These are phyloP conservation scores for Allantophomopsis lycopodina DNA, from an alignment of 2,329 filamentous ascomycete species.

Conservation along the genomic window DNA sequence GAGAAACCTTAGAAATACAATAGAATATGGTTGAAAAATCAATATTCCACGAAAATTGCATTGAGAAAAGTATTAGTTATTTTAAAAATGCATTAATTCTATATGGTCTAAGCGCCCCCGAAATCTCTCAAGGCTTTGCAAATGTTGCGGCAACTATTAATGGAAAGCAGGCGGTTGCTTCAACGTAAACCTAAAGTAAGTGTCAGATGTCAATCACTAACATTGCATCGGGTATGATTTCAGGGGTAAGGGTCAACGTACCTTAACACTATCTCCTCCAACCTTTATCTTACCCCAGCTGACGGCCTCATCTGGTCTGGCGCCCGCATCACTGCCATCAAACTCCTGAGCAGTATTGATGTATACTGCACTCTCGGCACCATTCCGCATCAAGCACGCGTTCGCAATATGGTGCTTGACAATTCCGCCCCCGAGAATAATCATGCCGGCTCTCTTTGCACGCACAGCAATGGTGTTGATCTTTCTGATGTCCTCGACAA, in stretches of 20 bases:
- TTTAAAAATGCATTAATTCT: no score
- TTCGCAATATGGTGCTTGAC: slow-evolving; percentile 99
- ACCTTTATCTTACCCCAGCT: slow-evolving; percentile 98
- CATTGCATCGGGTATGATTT: slow-evolving; percentile 1
- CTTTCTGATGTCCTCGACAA: slow-evolving; percentile 82
- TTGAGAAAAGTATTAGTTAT: no score
- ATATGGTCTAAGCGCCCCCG: no score
- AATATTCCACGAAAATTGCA: no score
- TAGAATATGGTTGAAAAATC: no score
- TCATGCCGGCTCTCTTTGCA: slow-evolving; percentile 84
- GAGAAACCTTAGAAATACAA: no score
- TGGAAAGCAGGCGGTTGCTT: slow-evolving; percentile 51
- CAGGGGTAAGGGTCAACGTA: slow-evolving; percentile 20
- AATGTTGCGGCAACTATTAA: slow-evolving; percentile 56
- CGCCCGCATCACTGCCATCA: slow-evolving; percentile 91
- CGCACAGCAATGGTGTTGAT: slow-evolving; percentile 88
- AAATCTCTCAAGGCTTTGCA: slow-evolving; percentile 26
- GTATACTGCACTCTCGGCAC: slow-evolving; percentile 91
- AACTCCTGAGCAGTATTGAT: slow-evolving; percentile 98
- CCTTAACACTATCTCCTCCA: slow-evolving; percentile 81
- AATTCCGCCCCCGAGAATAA: slow-evolving; percentile 87
- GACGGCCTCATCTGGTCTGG: slow-evolving; percentile 87
- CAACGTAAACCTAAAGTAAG: slow-evolving; percentile 39
- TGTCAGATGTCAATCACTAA: slow-evolving; percentile 4
- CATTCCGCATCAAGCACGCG: slow-evolving; percentile 93